phyloP scores from a whole-genome alignment of 2,329 filamentous ascomycete genomes.

The Setomelanomma holmii region DNA sequence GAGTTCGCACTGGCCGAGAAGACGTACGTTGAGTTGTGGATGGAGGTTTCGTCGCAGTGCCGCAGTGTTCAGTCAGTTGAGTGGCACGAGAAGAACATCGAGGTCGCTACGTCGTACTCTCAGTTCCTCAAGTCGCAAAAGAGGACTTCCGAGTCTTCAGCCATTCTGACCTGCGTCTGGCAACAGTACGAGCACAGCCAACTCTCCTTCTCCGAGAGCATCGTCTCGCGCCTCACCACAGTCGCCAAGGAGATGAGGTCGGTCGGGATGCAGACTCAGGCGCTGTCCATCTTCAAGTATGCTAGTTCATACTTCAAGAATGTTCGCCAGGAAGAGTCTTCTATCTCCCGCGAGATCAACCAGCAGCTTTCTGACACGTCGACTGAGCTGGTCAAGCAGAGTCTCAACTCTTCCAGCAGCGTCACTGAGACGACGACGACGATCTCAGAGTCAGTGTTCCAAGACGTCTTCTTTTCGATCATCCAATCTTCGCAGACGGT shows the following conservation, averaged over 20 bases:
- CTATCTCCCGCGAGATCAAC: constrained; percentile 53
- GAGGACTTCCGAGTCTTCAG: constrained; percentile 53
- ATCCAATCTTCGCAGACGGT: constrained; percentile 50
- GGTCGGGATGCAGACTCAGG: constrained; percentile 53
- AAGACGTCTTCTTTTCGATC: constrained; percentile 54
- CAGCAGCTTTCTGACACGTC: constrained; percentile 50
- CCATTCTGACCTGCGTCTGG: constrained; percentile 56
- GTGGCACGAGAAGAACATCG: constrained; percentile 58
- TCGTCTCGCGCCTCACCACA: constrained; percentile 43
- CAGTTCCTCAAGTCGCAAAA: constrained; percentile 57
- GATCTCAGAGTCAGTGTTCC: constrained; percentile 52
- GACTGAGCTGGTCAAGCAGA: constrained; percentile 53
- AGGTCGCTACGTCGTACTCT: constrained; percentile 55
- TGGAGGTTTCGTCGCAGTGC: constrained; percentile 57
- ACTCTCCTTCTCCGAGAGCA: constrained; percentile 48
- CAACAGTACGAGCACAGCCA: constrained; percentile 58
- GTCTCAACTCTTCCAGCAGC: constrained; percentile 32
- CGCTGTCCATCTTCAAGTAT: constrained; percentile 58
- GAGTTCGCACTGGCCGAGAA: constrained; percentile 51
- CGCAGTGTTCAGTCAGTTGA: constrained; percentile 52
- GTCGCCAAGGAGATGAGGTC: constrained; percentile 56
- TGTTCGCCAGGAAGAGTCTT: constrained; percentile 45
- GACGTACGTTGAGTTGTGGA: constrained; percentile 60
- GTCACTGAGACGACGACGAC: constrained; percentile 46
- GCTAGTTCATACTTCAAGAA: constrained; percentile 44